Evolutionary conservation across 176 grass and related monocot species (phyloP), one percentile per base, ranked within the genome.

Genomic region (Alopecurus myosuroides): DNA sequence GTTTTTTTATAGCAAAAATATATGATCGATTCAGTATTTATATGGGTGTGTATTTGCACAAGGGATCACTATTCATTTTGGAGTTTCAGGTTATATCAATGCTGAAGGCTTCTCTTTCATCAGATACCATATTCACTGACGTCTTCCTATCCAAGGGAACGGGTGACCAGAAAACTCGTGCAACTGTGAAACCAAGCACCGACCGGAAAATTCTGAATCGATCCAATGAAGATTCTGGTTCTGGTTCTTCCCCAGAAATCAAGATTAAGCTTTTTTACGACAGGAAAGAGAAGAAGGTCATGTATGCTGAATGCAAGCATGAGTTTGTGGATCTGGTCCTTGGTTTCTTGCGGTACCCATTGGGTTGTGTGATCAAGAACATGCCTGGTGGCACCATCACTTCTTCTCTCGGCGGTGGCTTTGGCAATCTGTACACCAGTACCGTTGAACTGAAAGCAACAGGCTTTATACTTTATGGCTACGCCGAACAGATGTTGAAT

Each of bases 211-310:
- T 9, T 17, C 0, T 55, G 7, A 14, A 5, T n/a, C 11, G 7
- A n/a, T 33, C 0, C 0, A 6, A 34, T 8, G 6, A 34, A 55
- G 51, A 55, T 55, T 55, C 19, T 9, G 19, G 22, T 5, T 6
- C 58, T n/a, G 17, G 8, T 48, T 20, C 2, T 34, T 35, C 18
- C 5, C 11, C 7, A 22, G 25, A 28, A 7, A 14, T 34, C 0
- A 81, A 15, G 7, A 69, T 81, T 31, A 81, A 81, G 63, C 34
- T 81, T 4, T 69, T 70, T 19, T 53, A 37, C 9, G 63, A 81
- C 12, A 81, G 9, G 4, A 7, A 53, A 0, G n/a, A 52, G 35
- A 70, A 39, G 63, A 52, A 51, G 4, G n/a, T n/a, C n/a, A n/a
- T n/a, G n/a, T n/a, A n/a, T n/a, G n/a, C n/a, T n/a, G n/a, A n/a